A percentile compares a stretch with the other conserved stretches of the same genome.
Conservation (phyloP, 768 basidiomycete species). For the Pisolithus sp. region DNA sequence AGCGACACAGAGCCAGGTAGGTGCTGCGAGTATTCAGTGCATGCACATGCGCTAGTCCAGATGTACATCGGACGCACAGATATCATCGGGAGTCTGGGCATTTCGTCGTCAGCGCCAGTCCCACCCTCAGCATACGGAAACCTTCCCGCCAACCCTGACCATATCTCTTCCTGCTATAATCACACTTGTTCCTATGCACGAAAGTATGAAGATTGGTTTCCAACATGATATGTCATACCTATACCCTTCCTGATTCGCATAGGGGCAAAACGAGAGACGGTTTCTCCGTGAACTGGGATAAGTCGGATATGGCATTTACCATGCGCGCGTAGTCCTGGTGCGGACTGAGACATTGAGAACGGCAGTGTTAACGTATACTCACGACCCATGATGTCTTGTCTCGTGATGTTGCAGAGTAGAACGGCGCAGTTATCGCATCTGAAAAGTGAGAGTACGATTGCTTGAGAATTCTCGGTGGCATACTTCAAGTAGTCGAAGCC, state of each 20-base stretch:
- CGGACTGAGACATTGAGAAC: neutral
- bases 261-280: constrained; percentile 55
- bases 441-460: neutral
- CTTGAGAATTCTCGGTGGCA: constrained; percentile 12
- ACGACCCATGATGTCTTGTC: constrained; percentile 52
- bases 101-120: neutral
- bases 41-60: neutral
- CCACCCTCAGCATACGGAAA: neutral
- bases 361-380: constrained; percentile 13
- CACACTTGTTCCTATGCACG: constrained; percentile 48
- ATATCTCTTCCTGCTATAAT: constrained; percentile 46
- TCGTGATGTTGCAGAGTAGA: constrained; percentile 50
- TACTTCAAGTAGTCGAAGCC: constrained; percentile 53
- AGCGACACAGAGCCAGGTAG: constrained; percentile 45
- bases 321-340: constrained; percentile 53
- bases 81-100: constrained; percentile 44
- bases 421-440: constrained; percentile 63
- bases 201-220: neutral
- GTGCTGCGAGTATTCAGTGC: constrained; percentile 23
- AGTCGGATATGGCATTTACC: constrained; percentile 48
- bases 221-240: constrained; percentile 3
- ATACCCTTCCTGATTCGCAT: constrained; percentile 66
- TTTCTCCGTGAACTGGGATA: constrained; percentile 42
- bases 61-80: constrained; percentile 27
- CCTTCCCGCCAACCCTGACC: constrained; percentile 63